Conservation (phyloP, 768 basidiomycete species). For the Lactarius hatsudake region DNA sequence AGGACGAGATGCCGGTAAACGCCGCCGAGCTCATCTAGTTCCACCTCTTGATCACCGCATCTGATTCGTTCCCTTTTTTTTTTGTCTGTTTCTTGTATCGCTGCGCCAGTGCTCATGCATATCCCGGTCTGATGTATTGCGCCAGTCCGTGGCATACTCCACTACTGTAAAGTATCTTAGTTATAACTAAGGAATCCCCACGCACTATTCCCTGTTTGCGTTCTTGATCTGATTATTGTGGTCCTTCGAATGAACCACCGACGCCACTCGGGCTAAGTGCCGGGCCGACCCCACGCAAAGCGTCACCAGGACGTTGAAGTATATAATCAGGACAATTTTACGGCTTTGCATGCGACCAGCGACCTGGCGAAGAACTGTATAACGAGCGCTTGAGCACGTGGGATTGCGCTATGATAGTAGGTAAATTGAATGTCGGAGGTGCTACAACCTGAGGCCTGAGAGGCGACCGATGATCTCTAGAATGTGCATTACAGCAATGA, state of each 20-base stretch:
- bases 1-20: constrained; percentile 99
- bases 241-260: neutral
- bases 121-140: constrained; percentile 15
- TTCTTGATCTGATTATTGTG: neutral
- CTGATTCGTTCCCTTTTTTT: neutral
- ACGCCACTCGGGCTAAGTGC: too few relatives aligned
- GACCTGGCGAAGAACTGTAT: too few relatives aligned
- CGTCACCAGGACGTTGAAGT: too few relatives aligned
- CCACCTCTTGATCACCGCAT: neutral
- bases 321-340: too few relatives aligned
- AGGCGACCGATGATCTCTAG: too few relatives aligned
- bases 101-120: constrained; percentile 11
- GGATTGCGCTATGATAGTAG: too few relatives aligned
- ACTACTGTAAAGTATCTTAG: constrained; percentile 25
- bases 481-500: too few relatives aligned
- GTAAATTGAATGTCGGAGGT: too few relatives aligned
- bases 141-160: neutral
- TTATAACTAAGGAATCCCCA: constrained; percentile 8
- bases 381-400: too few relatives aligned
- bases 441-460: too few relatives aligned
- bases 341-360: too few relatives aligned
- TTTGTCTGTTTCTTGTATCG: constrained; percentile 16
- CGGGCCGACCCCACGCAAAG: too few relatives aligned
- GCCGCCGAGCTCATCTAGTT: constrained; percentile 91
- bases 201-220: neutral